Evolutionary conservation across 495 filamentous ascomycete genomes (phyloP), one percentile per base, ranked within the genome.

Genomic region (Penicillium desertorum): DNA sequence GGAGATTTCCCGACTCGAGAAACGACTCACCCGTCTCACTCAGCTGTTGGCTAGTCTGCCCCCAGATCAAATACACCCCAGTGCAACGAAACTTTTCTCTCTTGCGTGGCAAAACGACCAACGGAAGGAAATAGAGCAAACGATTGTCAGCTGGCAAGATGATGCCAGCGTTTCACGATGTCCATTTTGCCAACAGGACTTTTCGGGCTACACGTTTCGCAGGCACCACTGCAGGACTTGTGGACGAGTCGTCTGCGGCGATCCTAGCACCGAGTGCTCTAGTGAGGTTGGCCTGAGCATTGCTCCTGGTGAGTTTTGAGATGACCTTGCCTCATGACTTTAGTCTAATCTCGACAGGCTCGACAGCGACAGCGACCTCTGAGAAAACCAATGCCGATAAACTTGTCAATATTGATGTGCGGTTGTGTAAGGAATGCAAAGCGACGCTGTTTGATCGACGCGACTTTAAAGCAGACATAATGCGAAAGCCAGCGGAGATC

Each of bases 201-300:
- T 98, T 71, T 84, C 90, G 1, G 85, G 82, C 25, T 96, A 96
- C 77, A 84, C 89, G 2, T 92, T 96, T 62, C 83, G 94, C 65
- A 81, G 94, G 55, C 95, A 98, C 68, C 94, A 98, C 68, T 98
- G 94, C 69, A 84, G 94, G 52, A 83, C 96, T 69, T 98, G 94
- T 63, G 94, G 94, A 32, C 81, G 85, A 53, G 91, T 98, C 0
- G 91, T 98, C 1, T 98, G 94, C 63, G 91, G 89, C 16, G 94
- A 98, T 71, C 83, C 81, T 2, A 75, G 78, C 37, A 98, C 94
- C 0, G 86, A 72, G 17, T 98, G 94, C 71, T 98, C 94, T 2
- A 83, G 74, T 45, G 92, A 96, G 62, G 80, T 97, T 43, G 88
- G 85, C 10, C 67, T 98, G 51, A 88, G 86, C 67, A 87, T 97